Conservation (phyloP, 2,329 filamentous ascomycete species). For the Monosporascus sp. region DNA sequence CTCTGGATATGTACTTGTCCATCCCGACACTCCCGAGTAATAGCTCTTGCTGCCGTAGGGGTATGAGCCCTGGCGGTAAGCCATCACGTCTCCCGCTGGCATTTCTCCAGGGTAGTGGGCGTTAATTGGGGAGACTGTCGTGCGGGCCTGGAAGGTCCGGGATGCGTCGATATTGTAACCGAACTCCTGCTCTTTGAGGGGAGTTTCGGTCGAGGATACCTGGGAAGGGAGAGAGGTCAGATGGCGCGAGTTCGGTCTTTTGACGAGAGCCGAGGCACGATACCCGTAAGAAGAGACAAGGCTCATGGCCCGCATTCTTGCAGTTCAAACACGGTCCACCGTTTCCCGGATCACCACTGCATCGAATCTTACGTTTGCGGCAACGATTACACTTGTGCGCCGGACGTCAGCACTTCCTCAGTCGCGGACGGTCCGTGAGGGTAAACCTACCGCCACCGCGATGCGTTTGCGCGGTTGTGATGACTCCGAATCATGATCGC, state of each 20-base stretch:
- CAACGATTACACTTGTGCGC: constrained; percentile 72
- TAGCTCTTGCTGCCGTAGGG: constrained; percentile 27
- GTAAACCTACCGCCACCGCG: constrained; percentile 50
- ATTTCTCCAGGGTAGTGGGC: constrained; percentile 30
- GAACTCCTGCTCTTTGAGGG: constrained; percentile 30
- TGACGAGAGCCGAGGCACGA: constrained; percentile 8
- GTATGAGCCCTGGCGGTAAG: constrained; percentile 30
- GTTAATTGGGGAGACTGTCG: constrained; percentile 21
- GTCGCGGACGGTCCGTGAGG: neutral
- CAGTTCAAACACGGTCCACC: constrained; percentile 81
- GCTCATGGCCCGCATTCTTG: constrained; percentile 62
- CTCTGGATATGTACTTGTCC: constrained; percentile 30
- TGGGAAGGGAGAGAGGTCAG: constrained; percentile 15
- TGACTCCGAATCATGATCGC: constrained; percentile 35
- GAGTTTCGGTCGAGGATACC: constrained; percentile 35
- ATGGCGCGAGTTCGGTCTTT: constrained; percentile 6
- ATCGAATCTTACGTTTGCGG: constrained; percentile 90
- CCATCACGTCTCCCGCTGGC: constrained; percentile 25
- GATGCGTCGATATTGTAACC: constrained; percentile 32
- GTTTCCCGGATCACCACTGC: constrained; percentile 76
- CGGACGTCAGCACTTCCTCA: constrained; percentile 11
- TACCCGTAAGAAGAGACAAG: constrained; percentile 80
- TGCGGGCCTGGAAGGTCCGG: constrained; percentile 27
- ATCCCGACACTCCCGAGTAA: constrained; percentile 29
- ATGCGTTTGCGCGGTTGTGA: constrained; percentile 51